Percentiles rank a stretch among this genome's conserved stretches.
Evolutionary conservation across 768 basidiomycete genomes (phyloP).

Genomic region (Scleroderma bovista): DNA sequence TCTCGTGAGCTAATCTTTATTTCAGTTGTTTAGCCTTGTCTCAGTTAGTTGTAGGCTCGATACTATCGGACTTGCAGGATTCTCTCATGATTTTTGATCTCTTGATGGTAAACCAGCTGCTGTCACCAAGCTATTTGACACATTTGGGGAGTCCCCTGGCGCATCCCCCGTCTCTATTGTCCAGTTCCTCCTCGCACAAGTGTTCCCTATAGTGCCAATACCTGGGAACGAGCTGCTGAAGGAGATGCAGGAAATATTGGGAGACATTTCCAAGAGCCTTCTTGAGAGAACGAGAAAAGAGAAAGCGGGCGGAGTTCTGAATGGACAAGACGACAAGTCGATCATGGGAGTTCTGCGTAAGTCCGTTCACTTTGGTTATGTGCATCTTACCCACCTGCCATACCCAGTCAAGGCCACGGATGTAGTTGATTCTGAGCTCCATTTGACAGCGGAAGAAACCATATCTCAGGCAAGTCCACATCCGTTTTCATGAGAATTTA

Average conservation of each 20-base stretch:
- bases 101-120: constrained; percentile 42
- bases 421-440: constrained; percentile 14
- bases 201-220: constrained; percentile 37
- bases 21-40: background rate
- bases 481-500: no score
- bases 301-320: constrained; percentile 18
- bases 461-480: constrained; percentile 13
- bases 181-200: constrained; percentile 30
- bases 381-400: no score
- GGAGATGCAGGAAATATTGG: constrained; percentile 33
- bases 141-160: no score
- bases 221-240: constrained; percentile 23
- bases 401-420: constrained; percentile 24
- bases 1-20: constrained; percentile 22
- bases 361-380: constrained; percentile 13
- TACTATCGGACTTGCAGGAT: constrained; percentile 53
- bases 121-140: constrained; percentile 39
- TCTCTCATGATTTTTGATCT: constrained; percentile 51
- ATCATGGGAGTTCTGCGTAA: constrained; percentile 21
- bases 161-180: constrained; percentile 15
- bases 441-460: constrained; percentile 23
- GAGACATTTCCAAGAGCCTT: constrained; percentile 34
- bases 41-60: constrained; percentile 40
- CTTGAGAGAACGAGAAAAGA: constrained; percentile 32
- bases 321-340: constrained; percentile 19